Conservation (phyloP, 805 yeast genomes). For the Jamesozyma hellenica region DNA sequence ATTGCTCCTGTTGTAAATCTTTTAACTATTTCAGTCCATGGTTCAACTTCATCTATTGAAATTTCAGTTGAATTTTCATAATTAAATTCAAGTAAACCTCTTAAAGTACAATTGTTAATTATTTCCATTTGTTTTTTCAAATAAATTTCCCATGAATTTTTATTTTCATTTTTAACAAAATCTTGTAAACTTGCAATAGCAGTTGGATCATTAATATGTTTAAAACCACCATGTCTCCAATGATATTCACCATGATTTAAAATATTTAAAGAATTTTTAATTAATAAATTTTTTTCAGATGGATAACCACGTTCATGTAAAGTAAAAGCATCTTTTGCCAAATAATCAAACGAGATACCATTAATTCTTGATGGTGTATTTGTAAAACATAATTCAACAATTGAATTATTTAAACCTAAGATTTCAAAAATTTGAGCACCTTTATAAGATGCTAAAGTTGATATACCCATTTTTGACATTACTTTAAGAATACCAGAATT, state of each 20-base stretch:
- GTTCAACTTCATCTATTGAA: conserved; percentile 96
- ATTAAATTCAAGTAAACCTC: conserved; percentile 91
- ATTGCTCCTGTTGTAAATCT: conserved; percentile 98
- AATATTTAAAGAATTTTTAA: conserved; percentile 48
- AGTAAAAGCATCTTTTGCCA: conserved; percentile 94
- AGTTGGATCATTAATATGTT: conserved; percentile 87
- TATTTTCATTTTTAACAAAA: conserved; percentile 96
- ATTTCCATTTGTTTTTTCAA: conserved; percentile 87
- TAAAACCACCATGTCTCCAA: conserved; percentile 98
- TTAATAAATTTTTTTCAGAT: conserved; percentile 48
- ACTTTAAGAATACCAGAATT: conserved; percentile 92
- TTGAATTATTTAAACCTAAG: conserved; percentile 89
- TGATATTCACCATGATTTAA: conserved; percentile 78
- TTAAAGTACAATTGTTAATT: conserved; percentile 80
- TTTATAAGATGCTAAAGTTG: conserved; percentile 94
- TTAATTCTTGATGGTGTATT: conserved; percentile 96
- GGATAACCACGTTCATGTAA: conserved; percentile 92
- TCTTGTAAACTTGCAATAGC: conserved; percentile 94
- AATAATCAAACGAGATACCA: conserved; percentile 90
- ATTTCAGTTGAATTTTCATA: conserved; percentile 59
- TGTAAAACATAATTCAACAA: conserved; percentile 88
- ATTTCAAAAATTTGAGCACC: conserved; percentile 99
- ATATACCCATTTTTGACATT: conserved; percentile 99
- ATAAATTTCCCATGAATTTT: conserved; percentile 82
- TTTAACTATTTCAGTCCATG: conserved; percentile 98